phyloP scores from a whole-genome alignment of 2,329 filamentous ascomycete species.

The Penicillium sp. region DNA sequence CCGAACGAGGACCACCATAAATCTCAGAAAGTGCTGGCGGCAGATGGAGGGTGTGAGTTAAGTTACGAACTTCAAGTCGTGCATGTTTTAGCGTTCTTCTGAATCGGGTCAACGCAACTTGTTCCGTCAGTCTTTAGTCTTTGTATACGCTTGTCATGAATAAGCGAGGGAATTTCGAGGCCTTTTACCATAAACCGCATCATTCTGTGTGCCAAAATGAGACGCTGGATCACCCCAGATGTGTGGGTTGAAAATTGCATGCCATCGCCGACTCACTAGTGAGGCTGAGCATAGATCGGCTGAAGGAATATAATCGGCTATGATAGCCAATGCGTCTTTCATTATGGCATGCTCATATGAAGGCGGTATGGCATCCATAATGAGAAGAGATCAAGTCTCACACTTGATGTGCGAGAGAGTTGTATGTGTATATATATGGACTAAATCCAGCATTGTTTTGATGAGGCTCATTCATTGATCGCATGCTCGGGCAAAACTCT shows the following conservation, averaged over 20 bases:
- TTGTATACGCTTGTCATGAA: background rate
- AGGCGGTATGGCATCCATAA: constrained; percentile 56
- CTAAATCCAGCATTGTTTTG: background rate
- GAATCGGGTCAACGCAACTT: constrained; percentile 58
- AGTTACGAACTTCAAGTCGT: constrained; percentile 48
- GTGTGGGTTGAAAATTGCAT: constrained; percentile 55
- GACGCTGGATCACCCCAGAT: constrained; percentile 62
- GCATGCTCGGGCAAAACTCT: too few relatives aligned
- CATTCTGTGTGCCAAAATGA: constrained; percentile 58
- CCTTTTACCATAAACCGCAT: constrained; percentile 52
- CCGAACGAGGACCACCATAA: constrained; percentile 55
- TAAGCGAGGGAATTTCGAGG: background rate
- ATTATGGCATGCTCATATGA: constrained; percentile 57
- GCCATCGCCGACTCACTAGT: constrained; percentile 56
- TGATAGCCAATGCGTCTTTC: constrained; percentile 53
- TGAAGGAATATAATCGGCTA: constrained; percentile 55
- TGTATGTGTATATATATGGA: background rate
- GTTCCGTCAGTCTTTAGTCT: background rate
- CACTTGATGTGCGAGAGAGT: background rate
- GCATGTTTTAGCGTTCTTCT: constrained; percentile 54
- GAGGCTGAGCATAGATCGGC: constrained; percentile 54
- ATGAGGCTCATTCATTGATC: background rate
- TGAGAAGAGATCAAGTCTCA: background rate
- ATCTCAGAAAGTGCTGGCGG: constrained; percentile 59
- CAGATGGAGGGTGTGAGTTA: constrained; percentile 60